Conservation (phyloP, 139 green algal genomes). For the Tetraselmis chui region DNA sequence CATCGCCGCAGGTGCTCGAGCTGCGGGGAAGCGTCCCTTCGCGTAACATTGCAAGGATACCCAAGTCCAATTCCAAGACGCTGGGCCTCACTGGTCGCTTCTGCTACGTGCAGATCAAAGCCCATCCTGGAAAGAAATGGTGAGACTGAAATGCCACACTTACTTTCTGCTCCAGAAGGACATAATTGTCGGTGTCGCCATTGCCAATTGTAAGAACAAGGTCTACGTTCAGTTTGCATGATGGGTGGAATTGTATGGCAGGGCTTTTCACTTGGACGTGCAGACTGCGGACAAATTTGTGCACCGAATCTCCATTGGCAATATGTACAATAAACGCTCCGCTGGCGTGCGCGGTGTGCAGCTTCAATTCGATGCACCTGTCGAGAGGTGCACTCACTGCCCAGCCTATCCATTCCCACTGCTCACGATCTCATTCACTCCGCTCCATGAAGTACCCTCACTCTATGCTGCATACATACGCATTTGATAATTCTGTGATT, state of each 20-base stretch:
- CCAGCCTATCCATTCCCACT: no score
- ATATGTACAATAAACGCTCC: background rate
- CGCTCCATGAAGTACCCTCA: no score
- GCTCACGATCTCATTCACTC: no score
- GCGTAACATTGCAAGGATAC: background rate
- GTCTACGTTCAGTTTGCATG: no score
- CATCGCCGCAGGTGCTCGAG: background rate
- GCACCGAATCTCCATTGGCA: background rate
- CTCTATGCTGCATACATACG: no score
- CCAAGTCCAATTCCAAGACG: background rate
- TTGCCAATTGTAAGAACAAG: no score
- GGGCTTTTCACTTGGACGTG: background rate
- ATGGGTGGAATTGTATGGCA: no score
- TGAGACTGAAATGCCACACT: conserved; percentile 15
- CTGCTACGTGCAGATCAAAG: conserved; percentile 52
- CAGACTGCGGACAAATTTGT: background rate
- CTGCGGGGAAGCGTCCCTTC: background rate
- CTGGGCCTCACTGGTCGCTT: conserved; percentile 51
- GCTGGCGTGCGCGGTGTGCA: background rate
- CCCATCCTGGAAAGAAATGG: background rate
- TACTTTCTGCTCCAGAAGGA: no score
- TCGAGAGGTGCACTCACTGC: background rate
- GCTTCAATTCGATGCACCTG: background rate
- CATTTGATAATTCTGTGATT: no score
- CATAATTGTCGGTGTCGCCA: no score